Evolutionary conservation across 495 filamentous ascomycete genomes (phyloP), one percentile per base, ranked within the genome.

Genomic region (Penicillium pulvis): DNA sequence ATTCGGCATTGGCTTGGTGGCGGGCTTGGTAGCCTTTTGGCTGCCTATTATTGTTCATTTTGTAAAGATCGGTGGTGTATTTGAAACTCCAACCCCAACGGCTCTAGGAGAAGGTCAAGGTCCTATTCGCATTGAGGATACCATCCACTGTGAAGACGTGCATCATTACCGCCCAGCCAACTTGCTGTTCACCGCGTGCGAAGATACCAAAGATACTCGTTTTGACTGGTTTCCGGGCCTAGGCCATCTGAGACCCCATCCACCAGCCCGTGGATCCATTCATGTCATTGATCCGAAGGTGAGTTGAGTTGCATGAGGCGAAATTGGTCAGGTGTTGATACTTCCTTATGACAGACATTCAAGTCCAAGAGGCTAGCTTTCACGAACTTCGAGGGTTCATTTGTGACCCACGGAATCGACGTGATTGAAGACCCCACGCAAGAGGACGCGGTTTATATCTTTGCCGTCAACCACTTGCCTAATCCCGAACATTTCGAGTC

Each of bases 381-480:
- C 16, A 68, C 79, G 11, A 74, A 81, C 61, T 87, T 87, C 61
- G 48, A 75, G 17, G 74, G 75, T 10, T 72, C 81, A 0, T 85
- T 88, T 47, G 61, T 82, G 8, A 85, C 84, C 0, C 85, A 87
- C 58, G 85, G 85, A 9, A 83, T 88, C 55, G 81, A 83, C 49
- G 74, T 88, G 5, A 76, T 84, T 41, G 67, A 63, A 0, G 78
- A 84, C 30, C 76, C 73, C 0, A 64, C 73, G 10, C 63, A 72
- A 20, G 54, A 69, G 2, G 56, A 67, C 26, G 77, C 83, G 0
- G 80, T 87, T 9, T 87, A 85, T 66, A 82, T 87, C 59, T 83
- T 81, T 55, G 85, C 79, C 8, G 66, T 87, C 46, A 88, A 88
- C 57, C 85, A 88, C 46, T 53, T 79, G 19, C 71, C 80, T 0